These are phyloP conservation scores for Podaxis rugospora DNA, from an alignment of 768 basidiomycete species.

Conservation along the genomic window DNA sequence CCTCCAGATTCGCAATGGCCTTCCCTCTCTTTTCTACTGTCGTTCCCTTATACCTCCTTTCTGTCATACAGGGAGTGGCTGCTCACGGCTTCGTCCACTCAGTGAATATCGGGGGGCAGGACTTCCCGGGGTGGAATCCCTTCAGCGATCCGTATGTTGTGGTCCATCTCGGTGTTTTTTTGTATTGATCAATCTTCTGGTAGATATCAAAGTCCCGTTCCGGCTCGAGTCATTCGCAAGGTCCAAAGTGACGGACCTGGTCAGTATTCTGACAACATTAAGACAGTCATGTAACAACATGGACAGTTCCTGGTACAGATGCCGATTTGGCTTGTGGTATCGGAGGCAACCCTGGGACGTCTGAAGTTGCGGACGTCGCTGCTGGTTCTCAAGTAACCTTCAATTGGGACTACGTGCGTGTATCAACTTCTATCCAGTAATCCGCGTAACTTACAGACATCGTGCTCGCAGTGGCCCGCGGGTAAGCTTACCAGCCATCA, in stretches of 20 bases:
- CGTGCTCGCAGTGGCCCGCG: constrained; percentile 29
- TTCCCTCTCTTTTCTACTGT: constrained; percentile 11
- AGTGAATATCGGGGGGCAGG: constrained; percentile 24
- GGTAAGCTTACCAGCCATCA: constrained; percentile 20
- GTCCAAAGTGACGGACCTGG: constrained; percentile 30
- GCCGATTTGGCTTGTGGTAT: constrained; percentile 40
- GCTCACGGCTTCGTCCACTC: constrained; percentile 34
- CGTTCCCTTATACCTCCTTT: constrained; percentile 17
- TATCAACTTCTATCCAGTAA: neutral
- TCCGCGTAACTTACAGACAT: constrained; percentile 11
- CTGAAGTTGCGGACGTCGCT: constrained; percentile 29
- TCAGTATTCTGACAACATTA: constrained; percentile 10
- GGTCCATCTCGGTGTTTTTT: neutral
- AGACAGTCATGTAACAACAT: constrained; percentile 9
- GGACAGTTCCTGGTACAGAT: constrained; percentile 23
- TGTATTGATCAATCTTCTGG: constrained; percentile 5
- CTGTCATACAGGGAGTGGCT: constrained; percentile 14
- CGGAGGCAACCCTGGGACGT: constrained; percentile 34
- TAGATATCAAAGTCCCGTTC: constrained; percentile 25
- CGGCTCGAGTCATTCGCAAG: constrained; percentile 28
- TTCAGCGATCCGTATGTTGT: constrained; percentile 32
- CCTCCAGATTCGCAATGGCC: constrained; percentile 79
- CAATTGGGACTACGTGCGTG: constrained; percentile 39
- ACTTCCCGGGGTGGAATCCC: constrained; percentile 35
- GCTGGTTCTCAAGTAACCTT: constrained; percentile 40